A percentile compares a stretch with the other conserved stretches of the same genome.
Conservation (phyloP, 2,329 filamentous ascomycete genomes). For the Coleophoma cylindrospora region DNA sequence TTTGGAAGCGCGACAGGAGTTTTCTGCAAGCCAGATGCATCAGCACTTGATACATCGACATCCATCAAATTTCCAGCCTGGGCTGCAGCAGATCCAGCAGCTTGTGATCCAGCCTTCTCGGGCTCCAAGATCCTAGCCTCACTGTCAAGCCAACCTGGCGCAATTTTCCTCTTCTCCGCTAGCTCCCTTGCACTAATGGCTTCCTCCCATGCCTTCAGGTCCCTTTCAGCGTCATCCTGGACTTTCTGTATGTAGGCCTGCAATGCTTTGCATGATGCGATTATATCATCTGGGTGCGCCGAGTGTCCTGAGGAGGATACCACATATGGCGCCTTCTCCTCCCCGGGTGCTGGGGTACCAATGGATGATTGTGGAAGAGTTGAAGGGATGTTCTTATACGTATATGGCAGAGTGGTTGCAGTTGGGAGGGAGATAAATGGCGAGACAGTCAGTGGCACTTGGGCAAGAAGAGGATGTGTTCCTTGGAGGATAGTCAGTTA, state of each 20-base stretch:
- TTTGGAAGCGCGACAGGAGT: constrained; percentile 33
- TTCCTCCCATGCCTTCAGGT: constrained; percentile 67
- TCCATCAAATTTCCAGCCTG: constrained; percentile 23
- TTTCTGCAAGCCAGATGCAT: constrained; percentile 20
- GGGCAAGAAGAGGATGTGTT: constrained; percentile 82
- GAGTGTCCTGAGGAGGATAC: constrained; percentile 73
- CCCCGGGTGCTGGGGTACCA: constrained; percentile 37
- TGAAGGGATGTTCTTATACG: constrained; percentile 85
- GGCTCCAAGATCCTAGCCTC: constrained; percentile 66
- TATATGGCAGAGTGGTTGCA: constrained; percentile 89
- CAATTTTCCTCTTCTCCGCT: constrained; percentile 73
- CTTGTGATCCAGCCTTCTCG: constrained; percentile 33
- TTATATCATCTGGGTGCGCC: constrained; percentile 82
- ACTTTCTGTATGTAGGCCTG: constrained; percentile 69
- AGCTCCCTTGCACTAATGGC: constrained; percentile 60
- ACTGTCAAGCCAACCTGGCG: constrained; percentile 77
- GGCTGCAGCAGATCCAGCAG: not conserved
- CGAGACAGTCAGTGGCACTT: constrained; percentile 89
- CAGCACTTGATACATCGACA: constrained; percentile 22
- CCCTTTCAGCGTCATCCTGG: constrained; percentile 60
- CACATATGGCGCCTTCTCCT: constrained; percentile 66
- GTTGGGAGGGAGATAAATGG: constrained; percentile 89
- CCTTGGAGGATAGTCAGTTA: constrained; percentile 36
- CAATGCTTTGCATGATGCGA: constrained; percentile 74
- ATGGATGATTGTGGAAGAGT: constrained; percentile 72